These are phyloP conservation scores for Trypanosoma platydactyli DNA, from an alignment of 208 protist species.

Conservation along the genomic window DNA sequence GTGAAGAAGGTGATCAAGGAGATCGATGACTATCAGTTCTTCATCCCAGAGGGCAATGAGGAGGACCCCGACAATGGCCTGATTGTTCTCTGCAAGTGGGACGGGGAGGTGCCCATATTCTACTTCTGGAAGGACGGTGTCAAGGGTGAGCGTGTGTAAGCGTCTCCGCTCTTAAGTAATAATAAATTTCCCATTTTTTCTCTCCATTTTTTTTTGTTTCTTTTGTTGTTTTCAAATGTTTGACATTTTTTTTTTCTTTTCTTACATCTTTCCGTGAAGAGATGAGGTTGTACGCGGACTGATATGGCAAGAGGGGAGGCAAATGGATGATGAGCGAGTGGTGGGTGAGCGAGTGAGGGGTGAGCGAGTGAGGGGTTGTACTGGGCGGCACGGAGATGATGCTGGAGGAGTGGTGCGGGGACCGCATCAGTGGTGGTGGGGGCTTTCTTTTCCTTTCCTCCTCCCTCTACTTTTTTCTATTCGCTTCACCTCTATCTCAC, in stretches of 20 bases:
- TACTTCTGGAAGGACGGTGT: conserved; percentile 92
- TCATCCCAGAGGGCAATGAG: conserved; percentile 88
- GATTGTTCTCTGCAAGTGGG: conserved; percentile 90
- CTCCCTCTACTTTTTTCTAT: too few species aligned
- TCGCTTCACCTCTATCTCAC: too few species aligned
- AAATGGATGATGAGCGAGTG: too few species aligned
- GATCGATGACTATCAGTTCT: conserved; percentile 93
- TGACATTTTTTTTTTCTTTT: conserved; percentile 10
- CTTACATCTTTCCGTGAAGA: conserved; percentile 9
- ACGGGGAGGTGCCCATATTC: conserved; percentile 83
- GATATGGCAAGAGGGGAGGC: too few species aligned
- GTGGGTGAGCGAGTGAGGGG: too few species aligned
- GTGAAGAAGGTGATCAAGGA: conserved; percentile 93
- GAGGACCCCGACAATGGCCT: conserved; percentile 90
- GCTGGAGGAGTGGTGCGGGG: too few species aligned
- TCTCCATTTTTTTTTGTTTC: conserved; percentile 4
- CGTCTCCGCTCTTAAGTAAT: background rate
- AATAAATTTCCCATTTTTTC: background rate
- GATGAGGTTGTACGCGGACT: background rate
- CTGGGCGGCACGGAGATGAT: too few species aligned
- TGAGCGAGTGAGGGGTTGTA: too few species aligned
- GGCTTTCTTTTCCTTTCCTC: too few species aligned
- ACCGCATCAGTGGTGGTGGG: too few species aligned
- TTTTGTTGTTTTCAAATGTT: background rate
- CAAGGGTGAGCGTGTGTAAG: conserved; percentile 27